These are phyloP conservation scores for Chalciporus sp. DNA, from an alignment of 1,284 basidiomycete genomes.

Conservation along the genomic window DNA sequence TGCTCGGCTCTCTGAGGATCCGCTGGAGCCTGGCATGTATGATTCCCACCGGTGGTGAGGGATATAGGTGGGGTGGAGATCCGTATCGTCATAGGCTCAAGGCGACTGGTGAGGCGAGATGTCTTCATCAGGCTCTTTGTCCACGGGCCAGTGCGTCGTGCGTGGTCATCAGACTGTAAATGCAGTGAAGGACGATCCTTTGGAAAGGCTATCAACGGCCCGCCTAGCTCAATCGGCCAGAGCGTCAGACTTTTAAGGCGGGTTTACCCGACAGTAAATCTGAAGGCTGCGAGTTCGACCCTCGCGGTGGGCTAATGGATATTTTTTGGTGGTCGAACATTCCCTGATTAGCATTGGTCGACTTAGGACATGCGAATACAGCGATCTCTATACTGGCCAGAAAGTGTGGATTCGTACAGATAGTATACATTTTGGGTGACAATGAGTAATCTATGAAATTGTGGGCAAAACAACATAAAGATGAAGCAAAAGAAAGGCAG, in stretches of 20 bases:
- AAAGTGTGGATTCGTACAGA: constrained; percentile 4
- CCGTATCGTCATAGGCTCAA: too few species aligned
- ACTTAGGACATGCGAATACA: background rate
- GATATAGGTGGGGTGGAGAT: too few species aligned
- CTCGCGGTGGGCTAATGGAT: constrained; percentile 69
- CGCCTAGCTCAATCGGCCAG: constrained; percentile 53
- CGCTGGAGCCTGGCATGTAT: too few species aligned
- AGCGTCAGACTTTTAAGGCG: constrained; percentile 63
- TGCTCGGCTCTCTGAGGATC: too few species aligned
- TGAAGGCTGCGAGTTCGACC: constrained; percentile 85
- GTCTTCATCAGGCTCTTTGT: too few species aligned
- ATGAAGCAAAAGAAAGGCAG: constrained; percentile 13
- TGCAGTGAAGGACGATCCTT: background rate
- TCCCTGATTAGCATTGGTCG: background rate
- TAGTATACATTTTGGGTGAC: constrained; percentile 18
- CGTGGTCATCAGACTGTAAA: too few species aligned
- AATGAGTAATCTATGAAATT: constrained; percentile 26
- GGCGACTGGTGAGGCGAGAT: too few species aligned
- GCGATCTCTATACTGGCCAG: too few species aligned
- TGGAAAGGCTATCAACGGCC: constrained; percentile 36
- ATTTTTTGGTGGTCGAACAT: background rate
- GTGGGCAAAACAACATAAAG: constrained; percentile 19
- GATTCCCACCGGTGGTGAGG: too few species aligned
- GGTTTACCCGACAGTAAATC: constrained; percentile 38
- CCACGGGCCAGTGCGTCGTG: too few species aligned